Evolutionary conservation across 495 filamentous ascomycete species (phyloP).

Genomic region (Hypoxylon perforatum): DNA sequence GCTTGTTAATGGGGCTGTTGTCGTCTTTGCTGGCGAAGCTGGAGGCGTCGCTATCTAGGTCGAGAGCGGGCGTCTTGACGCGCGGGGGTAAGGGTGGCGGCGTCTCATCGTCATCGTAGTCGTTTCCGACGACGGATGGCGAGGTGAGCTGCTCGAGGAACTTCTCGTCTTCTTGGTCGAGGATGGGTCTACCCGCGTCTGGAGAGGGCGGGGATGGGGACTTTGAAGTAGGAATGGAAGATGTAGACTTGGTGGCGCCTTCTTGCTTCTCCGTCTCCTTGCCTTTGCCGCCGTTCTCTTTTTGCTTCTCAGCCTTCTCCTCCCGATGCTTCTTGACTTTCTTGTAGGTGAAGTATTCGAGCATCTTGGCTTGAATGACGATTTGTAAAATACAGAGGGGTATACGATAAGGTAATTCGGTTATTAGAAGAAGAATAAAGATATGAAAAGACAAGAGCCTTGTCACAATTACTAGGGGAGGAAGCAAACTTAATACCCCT

Average conservation of each 20-base stretch:
- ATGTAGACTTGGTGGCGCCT: not conserved
- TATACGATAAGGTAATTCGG: not conserved
- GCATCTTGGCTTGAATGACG: constrained; percentile 43
- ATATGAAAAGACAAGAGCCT: not conserved
- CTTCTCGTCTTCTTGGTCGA: constrained; percentile 55
- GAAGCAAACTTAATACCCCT: constrained; percentile 13
- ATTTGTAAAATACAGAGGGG: not conserved
- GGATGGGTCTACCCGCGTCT: constrained; percentile 46
- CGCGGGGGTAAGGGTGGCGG: constrained; percentile 55
- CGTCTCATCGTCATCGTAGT: constrained; percentile 47
- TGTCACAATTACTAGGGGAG: constrained; percentile 10
- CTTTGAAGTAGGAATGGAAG: constrained; percentile 11
- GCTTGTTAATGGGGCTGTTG: not conserved
- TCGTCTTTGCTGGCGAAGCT: constrained; percentile 37
- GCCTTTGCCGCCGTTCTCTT: constrained; percentile 19
- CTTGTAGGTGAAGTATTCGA: constrained; percentile 57
- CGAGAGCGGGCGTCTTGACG: constrained; percentile 56
- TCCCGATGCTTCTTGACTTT: constrained; percentile 48
- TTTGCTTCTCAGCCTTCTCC: too few species aligned
- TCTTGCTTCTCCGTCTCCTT: constrained; percentile 26
- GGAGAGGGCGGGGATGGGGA: not conserved
- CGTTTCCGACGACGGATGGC: constrained; percentile 20
- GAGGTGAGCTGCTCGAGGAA: constrained; percentile 58
- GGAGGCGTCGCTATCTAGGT: constrained; percentile 53
- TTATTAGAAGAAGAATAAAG: constrained; percentile 7